These are phyloP conservation scores for Mucor sp. DNA, from an alignment of 371 early-diverging fungal species.

Conservation along the genomic window DNA sequence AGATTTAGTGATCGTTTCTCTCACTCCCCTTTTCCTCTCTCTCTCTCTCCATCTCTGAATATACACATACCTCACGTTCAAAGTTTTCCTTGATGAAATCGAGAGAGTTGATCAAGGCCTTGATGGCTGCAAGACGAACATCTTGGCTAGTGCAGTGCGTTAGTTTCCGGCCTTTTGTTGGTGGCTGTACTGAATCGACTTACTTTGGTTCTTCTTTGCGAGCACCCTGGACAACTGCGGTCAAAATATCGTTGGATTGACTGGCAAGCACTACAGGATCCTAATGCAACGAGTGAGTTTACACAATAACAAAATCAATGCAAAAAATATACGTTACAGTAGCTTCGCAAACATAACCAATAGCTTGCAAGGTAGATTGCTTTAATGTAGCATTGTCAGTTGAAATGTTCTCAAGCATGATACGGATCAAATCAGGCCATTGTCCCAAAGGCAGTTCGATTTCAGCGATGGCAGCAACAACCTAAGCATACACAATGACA, in stretches of 20 bases:
- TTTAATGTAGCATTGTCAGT: conserved; percentile 60
- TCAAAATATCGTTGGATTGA: conserved; percentile 88
- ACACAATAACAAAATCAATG: not conserved
- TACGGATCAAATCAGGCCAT: conserved; percentile 86
- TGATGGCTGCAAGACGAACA: conserved; percentile 86
- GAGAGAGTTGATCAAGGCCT: conserved; percentile 90
- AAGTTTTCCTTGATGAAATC: conserved; percentile 93
- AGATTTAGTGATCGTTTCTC: not conserved
- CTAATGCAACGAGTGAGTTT: conserved; percentile 35
- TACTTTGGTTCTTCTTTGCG: conserved; percentile 80
- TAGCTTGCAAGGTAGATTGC: conserved; percentile 80
- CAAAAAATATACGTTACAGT: conserved; percentile 55
- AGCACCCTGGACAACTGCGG: conserved; percentile 92
- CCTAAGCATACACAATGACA: conserved; percentile 33
- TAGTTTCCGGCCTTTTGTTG: not conserved
- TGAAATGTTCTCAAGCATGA: conserved; percentile 74
- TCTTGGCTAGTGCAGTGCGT: conserved; percentile 55
- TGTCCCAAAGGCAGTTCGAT: conserved; percentile 84
- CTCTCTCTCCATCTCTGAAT: too few species aligned
- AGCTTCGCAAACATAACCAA: conserved; percentile 91
- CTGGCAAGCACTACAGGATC: conserved; percentile 72
- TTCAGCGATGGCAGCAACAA: conserved; percentile 87
- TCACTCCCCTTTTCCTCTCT: not conserved
- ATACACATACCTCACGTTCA: conserved; percentile 64
- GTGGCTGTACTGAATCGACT: not conserved